Base-by-base conservation (phyloP, 106 monocot genomes). In the Posidonia australis region DNA sequence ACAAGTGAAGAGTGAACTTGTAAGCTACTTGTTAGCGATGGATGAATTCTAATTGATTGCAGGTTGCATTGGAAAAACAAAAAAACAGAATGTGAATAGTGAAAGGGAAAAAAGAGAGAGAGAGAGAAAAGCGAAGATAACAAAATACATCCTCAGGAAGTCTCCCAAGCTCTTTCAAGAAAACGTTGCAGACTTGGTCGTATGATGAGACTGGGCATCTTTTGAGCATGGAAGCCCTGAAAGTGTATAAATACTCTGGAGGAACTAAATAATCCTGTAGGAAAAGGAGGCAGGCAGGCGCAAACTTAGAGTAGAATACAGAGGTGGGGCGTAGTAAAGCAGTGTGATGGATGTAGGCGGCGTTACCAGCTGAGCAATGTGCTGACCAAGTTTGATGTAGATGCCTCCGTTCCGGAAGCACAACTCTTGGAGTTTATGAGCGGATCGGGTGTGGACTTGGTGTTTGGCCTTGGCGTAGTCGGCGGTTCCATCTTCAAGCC, bases 311-410 rank as follows among this genome's bases (percentile, higher is more conserved):
- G 18, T 25, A 17, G 36, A 36, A 36, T 2, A 36, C 5, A 36
- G 2, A 7, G 36, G 2, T 36, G 7, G 36, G 36, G 36, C 36
- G 5, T 36, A 4, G 5, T 36, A 7, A 36, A 7, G 36, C 36
- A 36, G 2, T 18, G 53, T 6, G 32, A 43, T 9, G 11, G 19
- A 17, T 31, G 6, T 1, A 5, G 55, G 6, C 20, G n/a, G 5
- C 3, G 70, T 24, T 75, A 92, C 87, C 58, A 93, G 69, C 67
- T 93, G 93, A 65, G 80, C 79, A 67, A 93, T 77, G 70, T 93
- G 86, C 61, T 93, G 93, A 52, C 93, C 93, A 66, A 93, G 93
- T 74, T 93, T 93, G 62, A 93, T 93, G 61, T 93, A 93, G 52
- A 93, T 89, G 43, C 93, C 93, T 23, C 93, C 93, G 67, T 93